These are phyloP conservation scores for Xylaria arbuscula DNA, from an alignment of 2,329 filamentous ascomycete genomes.

Conservation along the genomic window DNA sequence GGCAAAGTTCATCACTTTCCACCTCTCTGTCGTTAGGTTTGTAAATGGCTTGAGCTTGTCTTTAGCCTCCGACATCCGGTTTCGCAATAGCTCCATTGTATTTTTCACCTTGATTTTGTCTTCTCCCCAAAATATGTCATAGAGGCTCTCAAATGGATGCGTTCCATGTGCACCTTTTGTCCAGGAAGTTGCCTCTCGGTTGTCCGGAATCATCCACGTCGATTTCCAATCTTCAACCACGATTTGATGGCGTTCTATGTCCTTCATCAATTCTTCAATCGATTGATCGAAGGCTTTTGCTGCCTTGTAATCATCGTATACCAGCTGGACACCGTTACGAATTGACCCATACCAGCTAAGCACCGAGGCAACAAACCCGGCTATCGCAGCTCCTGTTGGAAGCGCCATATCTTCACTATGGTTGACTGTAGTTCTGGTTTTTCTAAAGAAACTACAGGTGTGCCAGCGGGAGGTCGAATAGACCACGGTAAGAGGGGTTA, in stretches of 20 bases:
- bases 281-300: background rate
- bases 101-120: background rate
- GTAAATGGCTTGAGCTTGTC: background rate
- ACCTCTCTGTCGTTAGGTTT: background rate
- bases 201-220: conserved; percentile 3
- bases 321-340: conserved; percentile 1
- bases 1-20: background rate
- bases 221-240: conserved; percentile 6
- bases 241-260: background rate
- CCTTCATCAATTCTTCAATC: conserved; percentile 7
- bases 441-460: background rate
- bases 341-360: conserved; percentile 7
- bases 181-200: background rate
- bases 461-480: background rate
- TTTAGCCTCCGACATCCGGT: background rate
- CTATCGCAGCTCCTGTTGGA: conserved; percentile 8
- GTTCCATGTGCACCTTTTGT: background rate
- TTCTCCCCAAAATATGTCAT: conserved; percentile 3
- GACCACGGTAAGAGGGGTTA: background rate
- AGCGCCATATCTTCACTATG: background rate
- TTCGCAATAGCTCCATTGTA: background rate
- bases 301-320: conserved; percentile 3
- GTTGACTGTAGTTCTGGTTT: background rate
- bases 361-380: conserved; percentile 9
- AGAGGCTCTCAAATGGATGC: conserved; percentile 5